A percentile compares a stretch with the other conserved stretches of the same genome.
Evolutionary conservation across 2,329 filamentous ascomycete species (phyloP).

Genomic region (Davidsoniella neocaledoniae): DNA sequence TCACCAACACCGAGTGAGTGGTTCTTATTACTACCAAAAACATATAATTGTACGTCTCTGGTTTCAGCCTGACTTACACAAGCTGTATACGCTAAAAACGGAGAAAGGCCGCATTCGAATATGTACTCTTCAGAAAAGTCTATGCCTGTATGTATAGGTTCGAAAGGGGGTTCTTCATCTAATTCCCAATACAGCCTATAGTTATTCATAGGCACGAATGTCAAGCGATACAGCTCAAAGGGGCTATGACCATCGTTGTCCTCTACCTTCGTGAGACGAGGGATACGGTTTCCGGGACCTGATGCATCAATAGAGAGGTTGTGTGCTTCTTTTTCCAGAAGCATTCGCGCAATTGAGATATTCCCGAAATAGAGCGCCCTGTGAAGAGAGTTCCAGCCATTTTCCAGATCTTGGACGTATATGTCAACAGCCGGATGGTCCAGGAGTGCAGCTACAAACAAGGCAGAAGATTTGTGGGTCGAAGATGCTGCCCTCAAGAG

Average conservation of each 20-base stretch:
- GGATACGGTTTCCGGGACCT: constrained; percentile 43
- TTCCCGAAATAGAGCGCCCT: constrained; percentile 83
- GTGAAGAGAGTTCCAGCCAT: constrained; percentile 90
- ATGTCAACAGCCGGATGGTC: constrained; percentile 72
- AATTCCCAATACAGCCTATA: too few relatives aligned
- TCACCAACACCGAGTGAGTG: constrained; percentile 86
- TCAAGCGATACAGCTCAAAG: constrained; percentile 80
- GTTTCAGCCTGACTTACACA: too few relatives aligned
- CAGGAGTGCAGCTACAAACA: constrained; percentile 64
- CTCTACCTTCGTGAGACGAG: constrained; percentile 80
- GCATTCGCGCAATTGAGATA: constrained; percentile 63
- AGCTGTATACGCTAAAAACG: too few relatives aligned
- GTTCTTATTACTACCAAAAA: constrained; percentile 95
- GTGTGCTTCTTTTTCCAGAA: constrained; percentile 59
- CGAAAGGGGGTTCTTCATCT: too few relatives aligned
- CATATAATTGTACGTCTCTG: constrained; percentile 49
- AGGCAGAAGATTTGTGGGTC: constrained; percentile 46
- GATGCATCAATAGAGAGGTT: constrained; percentile 17
- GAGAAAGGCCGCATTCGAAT: constrained; percentile 53
- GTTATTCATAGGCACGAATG: constrained; percentile 18
- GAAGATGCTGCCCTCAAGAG: constrained; percentile 74
- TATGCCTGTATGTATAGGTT: too few relatives aligned
- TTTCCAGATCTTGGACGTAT: constrained; percentile 75
- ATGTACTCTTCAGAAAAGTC: too few relatives aligned
- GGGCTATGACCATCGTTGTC: constrained; percentile 90